Conservation (phyloP, 345 rosid genomes). For the Isatis tinctoria region DNA sequence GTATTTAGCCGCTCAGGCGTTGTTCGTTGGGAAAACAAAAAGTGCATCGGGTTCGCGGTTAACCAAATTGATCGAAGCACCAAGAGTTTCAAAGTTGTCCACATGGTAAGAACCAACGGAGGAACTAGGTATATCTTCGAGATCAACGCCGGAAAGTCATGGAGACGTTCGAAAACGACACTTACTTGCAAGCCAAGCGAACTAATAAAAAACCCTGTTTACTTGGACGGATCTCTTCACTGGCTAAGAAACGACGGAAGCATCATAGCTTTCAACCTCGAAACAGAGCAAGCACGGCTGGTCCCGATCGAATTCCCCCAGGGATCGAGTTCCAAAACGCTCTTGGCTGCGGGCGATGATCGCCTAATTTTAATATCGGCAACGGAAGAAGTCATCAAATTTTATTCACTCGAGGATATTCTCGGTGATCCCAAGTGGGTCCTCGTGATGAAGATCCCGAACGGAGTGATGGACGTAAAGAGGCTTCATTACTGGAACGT, state of each 20-base stretch:
- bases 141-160: background rate
- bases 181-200: background rate
- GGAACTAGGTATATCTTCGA: background rate
- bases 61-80: background rate
- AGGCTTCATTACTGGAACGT: background rate
- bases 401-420: background rate
- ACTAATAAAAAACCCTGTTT: background rate
- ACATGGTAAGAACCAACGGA: too few species aligned
- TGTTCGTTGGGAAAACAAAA: background rate
- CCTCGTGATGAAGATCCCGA: background rate
- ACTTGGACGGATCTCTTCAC: background rate
- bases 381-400: background rate
- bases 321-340: background rate
- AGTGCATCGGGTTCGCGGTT: background rate
- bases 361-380: background rate
- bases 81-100: background rate
- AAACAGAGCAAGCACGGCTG: background rate
- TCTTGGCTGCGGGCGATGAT: background rate
- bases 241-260: constrained; percentile 15
- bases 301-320: background rate
- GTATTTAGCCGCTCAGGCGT: too few species aligned
- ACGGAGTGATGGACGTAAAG: background rate
- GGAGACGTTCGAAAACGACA: background rate
- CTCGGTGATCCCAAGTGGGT: background rate
- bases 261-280: constrained; percentile 3